Conservation (phyloP, 106 monocot species). For the Apostasia ramifera region DNA sequence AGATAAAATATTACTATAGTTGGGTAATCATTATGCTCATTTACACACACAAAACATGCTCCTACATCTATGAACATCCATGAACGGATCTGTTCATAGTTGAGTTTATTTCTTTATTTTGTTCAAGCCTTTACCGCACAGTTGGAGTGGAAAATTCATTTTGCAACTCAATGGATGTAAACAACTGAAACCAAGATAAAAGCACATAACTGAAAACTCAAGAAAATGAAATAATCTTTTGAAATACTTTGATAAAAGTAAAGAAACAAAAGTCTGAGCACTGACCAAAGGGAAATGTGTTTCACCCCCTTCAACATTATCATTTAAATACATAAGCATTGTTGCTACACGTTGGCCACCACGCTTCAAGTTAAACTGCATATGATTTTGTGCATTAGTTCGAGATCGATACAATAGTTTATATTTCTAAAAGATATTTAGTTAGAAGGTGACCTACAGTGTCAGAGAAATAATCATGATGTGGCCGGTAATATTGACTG, state of each 20-base stretch:
- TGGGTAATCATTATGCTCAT: too few relatives aligned
- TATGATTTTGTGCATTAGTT: not conserved
- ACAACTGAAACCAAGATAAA: not conserved
- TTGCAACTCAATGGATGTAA: not conserved
- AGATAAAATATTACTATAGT: too few relatives aligned
- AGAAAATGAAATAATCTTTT: too few relatives aligned
- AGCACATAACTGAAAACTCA: not conserved
- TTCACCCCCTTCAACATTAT: constrained; percentile 73
- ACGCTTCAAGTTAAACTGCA: constrained; percentile 57
- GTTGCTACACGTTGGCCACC: constrained; percentile 71
- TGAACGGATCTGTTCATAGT: too few relatives aligned
- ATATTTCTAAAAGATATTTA: not conserved
- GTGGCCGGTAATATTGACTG: constrained; percentile 52
- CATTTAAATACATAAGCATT: constrained; percentile 72
- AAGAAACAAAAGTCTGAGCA: not conserved
- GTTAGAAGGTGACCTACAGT: constrained; percentile 35
- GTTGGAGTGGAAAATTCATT: not conserved
- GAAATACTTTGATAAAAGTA: not conserved
- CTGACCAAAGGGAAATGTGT: constrained; percentile 66
- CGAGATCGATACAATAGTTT: too few relatives aligned
- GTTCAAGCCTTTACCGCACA: not conserved
- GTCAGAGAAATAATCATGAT: constrained; percentile 88
- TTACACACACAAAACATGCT: too few relatives aligned
- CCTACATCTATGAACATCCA: too few relatives aligned
- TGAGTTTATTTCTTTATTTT: too few relatives aligned